Base-by-base conservation (phyloP, 805 yeast genomes). In the Zygosaccharomyces siamensis region DNA sequence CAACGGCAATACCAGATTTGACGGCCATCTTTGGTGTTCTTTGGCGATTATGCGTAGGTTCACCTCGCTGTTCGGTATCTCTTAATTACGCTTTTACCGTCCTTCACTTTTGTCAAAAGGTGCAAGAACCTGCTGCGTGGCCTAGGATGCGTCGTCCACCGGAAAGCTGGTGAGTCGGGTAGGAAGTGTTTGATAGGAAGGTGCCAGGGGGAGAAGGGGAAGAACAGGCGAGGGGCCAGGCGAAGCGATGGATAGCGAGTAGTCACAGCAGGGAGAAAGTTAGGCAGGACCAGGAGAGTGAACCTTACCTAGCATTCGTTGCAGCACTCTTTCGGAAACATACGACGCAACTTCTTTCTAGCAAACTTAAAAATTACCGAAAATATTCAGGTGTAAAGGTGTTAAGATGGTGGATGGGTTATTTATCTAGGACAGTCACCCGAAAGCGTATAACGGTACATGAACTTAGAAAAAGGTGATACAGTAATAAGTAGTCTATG, bases 1-100 rank as follows among this genome's bases (percentile, higher is more conserved):
- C 99, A 80, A 84, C 83, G 80, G 96, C 96, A 76, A 92, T 89
- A 77, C 85, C 85, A 72, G 78, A 67, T 70, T 75, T 76, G 62
- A 74, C 70, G 67, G 78, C 77, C 77, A 73, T 73, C 64, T 67
- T 70, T 53, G 43, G 46, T 46, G 45, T 50, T 48, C 53, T 58
- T 54, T 33, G 37, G 37, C 37, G 12, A 33, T 16, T 33, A 33
- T 33, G 16, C 37, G 37, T 33, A 33, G 37, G 37, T 33, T 16
- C 37, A 33, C 20, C 37, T 33, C n/a, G 18, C n/a, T 24, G n/a
- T 28, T 30, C 27, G 27, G 33, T 16, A 11, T 11, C 28, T 30
- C 30, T 37, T 14, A 24, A 33, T 31, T 41, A 31, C 8, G 18
- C n/a, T 16, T 33, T 33, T 21, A 33, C 37, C 8, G 16, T 33